Base-by-base conservation (phyloP, 345 rosid species). In the Noccaea caerulescens region DNA sequence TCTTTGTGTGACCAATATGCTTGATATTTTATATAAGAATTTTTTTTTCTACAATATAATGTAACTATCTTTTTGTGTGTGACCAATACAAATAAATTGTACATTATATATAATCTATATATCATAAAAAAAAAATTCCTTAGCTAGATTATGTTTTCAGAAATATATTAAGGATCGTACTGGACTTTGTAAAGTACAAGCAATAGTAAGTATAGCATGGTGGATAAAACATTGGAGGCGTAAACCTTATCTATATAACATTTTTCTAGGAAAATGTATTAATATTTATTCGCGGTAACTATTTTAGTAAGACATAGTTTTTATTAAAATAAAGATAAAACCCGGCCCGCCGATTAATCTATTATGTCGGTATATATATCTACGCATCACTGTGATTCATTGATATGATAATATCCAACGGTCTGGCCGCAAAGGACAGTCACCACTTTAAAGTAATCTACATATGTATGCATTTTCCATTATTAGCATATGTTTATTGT, bases 31-130 rank as follows among this genome's bases (percentile, higher is more conserved):
- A 20, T 34, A 43, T 54, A 34, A 33, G 12, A 23, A n/a, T n/a
- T 2, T 36, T 36, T 62, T 52, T 44, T 1, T 16, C 46, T 13
- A 30, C 37, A n/a, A 34, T 53, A 30, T 46, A n/a, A 23, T 53
- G 55, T 62, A 72, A 5, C 7, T 43, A 71, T 53, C 42, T 30
- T 42, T 42, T 68, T 56, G 54, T 18, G 36, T 56, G 36, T 56
- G 63, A 14, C 27, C 39, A 41, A 53, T 42, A 45, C 55, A 62
- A 30, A 14, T n/a, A 44, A 32, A 16, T 16, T 45, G 30, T 46
- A 14, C 25, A 44, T 44, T 44, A 63, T 45, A 37, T 46, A 33
- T 53, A 11, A 7, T 25, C 2, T 1, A 50, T 4, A 20, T 39
- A 33, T 27, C 16, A 57, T 7, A 8, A 44, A 37, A 18, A 10